phyloP scores from a whole-genome alignment of 2,329 filamentous ascomycete species.

The Rhynchosporium agropyri region DNA sequence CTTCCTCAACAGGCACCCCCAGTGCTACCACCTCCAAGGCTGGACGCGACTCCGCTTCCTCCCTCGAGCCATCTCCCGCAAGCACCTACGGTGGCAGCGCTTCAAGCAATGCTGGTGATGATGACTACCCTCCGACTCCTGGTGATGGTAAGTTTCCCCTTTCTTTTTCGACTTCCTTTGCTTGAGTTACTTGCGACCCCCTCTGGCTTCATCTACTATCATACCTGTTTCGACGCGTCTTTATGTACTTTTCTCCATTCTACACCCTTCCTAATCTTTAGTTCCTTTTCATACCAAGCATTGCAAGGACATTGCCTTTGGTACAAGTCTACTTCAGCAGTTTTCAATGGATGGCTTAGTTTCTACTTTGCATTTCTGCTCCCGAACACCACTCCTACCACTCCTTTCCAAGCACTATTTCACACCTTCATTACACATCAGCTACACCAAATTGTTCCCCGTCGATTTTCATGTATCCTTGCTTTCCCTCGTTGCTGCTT shows the following conservation, averaged over 20 bases:
- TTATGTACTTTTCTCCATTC: background rate
- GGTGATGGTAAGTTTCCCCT: slow-evolving; percentile 31
- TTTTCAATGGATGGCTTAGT: background rate
- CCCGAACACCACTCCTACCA: background rate
- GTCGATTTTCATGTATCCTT: background rate
- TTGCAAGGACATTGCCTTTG: background rate
- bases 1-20: slow-evolving; percentile 18
- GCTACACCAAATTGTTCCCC: background rate
- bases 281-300: background rate
- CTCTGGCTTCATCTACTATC: background rate
- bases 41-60: slow-evolving; percentile 23
- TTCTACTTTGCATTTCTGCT: background rate
- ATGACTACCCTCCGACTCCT: slow-evolving; percentile 28
- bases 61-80: slow-evolving; percentile 34
- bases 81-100: slow-evolving; percentile 36
- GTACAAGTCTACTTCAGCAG: background rate
- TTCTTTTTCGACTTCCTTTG: background rate
- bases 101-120: slow-evolving; percentile 32
- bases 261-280: background rate
- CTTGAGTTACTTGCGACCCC: background rate
- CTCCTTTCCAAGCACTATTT: background rate
- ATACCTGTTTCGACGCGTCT: slow-evolving; percentile 1
- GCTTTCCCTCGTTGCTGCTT: background rate
- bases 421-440: background rate
- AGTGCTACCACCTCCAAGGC: slow-evolving; percentile 19